Conservation (phyloP, 306 rosid species). For the Calophaca sinica region DNA sequence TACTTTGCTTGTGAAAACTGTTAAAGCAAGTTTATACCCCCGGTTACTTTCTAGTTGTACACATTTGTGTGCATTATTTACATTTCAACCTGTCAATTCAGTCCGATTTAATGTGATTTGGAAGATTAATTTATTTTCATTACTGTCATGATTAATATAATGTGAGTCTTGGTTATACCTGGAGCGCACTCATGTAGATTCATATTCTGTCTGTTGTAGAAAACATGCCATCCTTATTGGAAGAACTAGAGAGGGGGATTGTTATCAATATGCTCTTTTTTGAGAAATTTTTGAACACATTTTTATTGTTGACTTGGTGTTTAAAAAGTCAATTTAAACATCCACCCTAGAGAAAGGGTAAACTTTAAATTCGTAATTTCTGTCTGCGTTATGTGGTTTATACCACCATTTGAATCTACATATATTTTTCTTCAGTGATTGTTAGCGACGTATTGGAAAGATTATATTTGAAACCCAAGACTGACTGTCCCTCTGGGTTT, state of each 20-base stretch:
- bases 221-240: neutral
- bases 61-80: constrained; percentile 48
- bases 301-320: neutral
- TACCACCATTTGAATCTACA: neutral
- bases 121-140: constrained; percentile 28
- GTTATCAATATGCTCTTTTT: neutral
- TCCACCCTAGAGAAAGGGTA: too few relatives aligned
- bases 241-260: neutral
- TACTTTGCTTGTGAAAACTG: constrained; percentile 14
- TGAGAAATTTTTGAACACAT: neutral
- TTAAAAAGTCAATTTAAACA: neutral
- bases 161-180: constrained; percentile 36
- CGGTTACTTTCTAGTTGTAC: constrained; percentile 1
- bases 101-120: constrained; percentile 31
- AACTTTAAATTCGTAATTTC: too few relatives aligned
- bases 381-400: neutral
- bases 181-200: constrained; percentile 4
- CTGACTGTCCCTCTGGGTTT: too few relatives aligned
- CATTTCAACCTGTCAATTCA: constrained; percentile 14
- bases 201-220: constrained; percentile 2
- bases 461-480: too few relatives aligned
- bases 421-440: too few relatives aligned
- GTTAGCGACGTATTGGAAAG: too few relatives aligned
- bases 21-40: neutral
- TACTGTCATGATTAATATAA: neutral